These are phyloP conservation scores for Arxiozyma bovina DNA, from an alignment of 1,139 yeast species.

Conservation along the genomic window DNA sequence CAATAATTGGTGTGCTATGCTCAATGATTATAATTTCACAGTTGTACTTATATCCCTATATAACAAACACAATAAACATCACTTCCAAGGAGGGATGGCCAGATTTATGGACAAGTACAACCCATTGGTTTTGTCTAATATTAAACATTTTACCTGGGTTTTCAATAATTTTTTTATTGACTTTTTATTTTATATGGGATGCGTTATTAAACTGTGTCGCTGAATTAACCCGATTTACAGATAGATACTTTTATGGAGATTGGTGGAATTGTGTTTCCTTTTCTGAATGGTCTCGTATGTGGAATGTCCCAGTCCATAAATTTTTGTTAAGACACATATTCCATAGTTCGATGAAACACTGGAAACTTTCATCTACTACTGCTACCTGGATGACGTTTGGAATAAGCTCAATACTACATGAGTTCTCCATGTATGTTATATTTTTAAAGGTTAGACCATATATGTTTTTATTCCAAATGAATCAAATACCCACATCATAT, in stretches of 20 bases:
- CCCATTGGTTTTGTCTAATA: slow-evolving; percentile 50
- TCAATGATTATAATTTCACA: slow-evolving; percentile 75
- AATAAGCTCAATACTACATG: slow-evolving; percentile 75
- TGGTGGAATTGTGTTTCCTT: slow-evolving; percentile 94
- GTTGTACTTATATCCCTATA: slow-evolving; percentile 60
- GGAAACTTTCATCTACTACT: slow-evolving; percentile 47
- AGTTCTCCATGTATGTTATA: slow-evolving; percentile 76
- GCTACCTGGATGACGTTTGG: slow-evolving; percentile 75
- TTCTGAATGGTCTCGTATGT: slow-evolving; percentile 81
- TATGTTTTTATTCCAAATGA: slow-evolving; percentile 67
- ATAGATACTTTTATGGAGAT: slow-evolving; percentile 79
- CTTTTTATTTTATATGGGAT: slow-evolving; percentile 85
- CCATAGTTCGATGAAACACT: slow-evolving; percentile 70
- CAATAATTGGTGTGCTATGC: slow-evolving; percentile 71
- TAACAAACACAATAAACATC: slow-evolving; percentile 32
- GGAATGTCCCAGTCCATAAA: slow-evolving; percentile 90
- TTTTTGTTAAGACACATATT: slow-evolving; percentile 82
- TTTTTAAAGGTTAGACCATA: slow-evolving; percentile 75
- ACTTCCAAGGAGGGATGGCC: slow-evolving; percentile 26
- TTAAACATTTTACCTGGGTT: slow-evolving; percentile 75
- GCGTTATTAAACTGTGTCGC: slow-evolving; percentile 79
- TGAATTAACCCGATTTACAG: slow-evolving; percentile 72
- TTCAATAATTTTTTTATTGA: slow-evolving; percentile 55
- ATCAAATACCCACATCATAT: slow-evolving; percentile 39
- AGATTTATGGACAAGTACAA: slow-evolving; percentile 44